These are phyloP conservation scores for Saccharomycopsis oosterbeekiorum DNA, from an alignment of 805 yeast species.

Conservation along the genomic window DNA sequence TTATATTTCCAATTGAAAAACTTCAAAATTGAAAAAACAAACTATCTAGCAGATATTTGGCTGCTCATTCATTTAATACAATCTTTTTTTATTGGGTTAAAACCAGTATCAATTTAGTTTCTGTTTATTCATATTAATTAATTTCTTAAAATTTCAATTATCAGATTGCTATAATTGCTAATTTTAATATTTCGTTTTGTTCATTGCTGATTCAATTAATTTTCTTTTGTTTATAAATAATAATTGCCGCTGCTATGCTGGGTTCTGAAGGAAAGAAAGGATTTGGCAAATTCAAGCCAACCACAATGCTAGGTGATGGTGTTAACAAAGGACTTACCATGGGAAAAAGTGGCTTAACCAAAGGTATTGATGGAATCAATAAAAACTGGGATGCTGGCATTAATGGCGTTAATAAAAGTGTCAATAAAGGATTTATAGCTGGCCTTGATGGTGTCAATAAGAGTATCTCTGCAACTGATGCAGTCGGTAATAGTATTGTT, in stretches of 20 bases:
- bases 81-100: not conserved
- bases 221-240: not conserved
- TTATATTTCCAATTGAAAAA: too few relatives aligned
- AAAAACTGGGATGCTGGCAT: conserved; percentile 1
- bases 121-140: not conserved
- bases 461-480: not conserved
- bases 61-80: not conserved
- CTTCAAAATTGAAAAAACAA: too few relatives aligned
- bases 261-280: conserved; percentile 8
- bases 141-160: too few relatives aligned
- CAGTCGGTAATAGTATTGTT: not conserved
- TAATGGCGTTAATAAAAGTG: not conserved
- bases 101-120: too few relatives aligned
- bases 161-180: not conserved
- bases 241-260: not conserved
- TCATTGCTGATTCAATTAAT: not conserved
- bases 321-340: conserved; percentile 3
- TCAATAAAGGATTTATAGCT: not conserved
- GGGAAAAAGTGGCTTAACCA: not conserved
- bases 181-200: not conserved
- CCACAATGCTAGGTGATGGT: conserved; percentile 1
- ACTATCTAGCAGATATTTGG: not conserved
- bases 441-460: conserved; percentile 3
- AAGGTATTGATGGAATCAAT: not conserved
- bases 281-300: conserved; percentile 13